Evolutionary conservation across 176 grass and related monocot genomes (phyloP).

Genomic region (Alopecurus myosuroides): DNA sequence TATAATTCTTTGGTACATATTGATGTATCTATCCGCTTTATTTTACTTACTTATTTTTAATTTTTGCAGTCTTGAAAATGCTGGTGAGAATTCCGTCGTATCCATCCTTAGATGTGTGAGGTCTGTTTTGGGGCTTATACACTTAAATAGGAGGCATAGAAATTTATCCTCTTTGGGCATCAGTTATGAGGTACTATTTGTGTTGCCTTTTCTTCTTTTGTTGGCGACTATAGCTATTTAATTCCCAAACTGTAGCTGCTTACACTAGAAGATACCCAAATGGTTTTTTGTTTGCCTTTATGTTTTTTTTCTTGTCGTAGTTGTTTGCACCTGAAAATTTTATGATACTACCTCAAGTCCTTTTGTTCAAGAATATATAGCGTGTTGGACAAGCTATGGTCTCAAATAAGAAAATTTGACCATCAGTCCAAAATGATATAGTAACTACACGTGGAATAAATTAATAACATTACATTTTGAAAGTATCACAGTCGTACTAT

Average conservation of each 20-base stretch:
- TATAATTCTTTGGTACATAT: background rate
- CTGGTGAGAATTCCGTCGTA: slow-evolving; percentile 81
- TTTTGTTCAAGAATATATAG: too few species aligned
- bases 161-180: slow-evolving; percentile 43
- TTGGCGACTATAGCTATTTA: slow-evolving; percentile 1
- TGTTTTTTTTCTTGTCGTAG: background rate
- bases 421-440: too few species aligned
- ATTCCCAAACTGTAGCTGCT: background rate
- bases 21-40: background rate
- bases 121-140: slow-evolving; percentile 68
- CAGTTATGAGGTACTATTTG: slow-evolving; percentile 54
- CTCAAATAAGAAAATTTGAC: too few species aligned
- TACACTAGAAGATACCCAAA: slow-evolving; percentile 1
- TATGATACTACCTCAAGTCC: too few species aligned
- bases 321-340: too few species aligned
- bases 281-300: background rate
- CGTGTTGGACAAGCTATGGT: too few species aligned
- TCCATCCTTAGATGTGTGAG: slow-evolving; percentile 80
- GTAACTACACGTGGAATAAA: too few species aligned
- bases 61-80: slow-evolving; percentile 79
- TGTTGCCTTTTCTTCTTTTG: background rate
- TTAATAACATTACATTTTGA: too few species aligned
- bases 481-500: background rate
- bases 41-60: background rate
- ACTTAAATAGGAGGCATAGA: background rate